Conservation (phyloP, 176 grass and related monocot genomes). For the Dactylis glomerata region DNA sequence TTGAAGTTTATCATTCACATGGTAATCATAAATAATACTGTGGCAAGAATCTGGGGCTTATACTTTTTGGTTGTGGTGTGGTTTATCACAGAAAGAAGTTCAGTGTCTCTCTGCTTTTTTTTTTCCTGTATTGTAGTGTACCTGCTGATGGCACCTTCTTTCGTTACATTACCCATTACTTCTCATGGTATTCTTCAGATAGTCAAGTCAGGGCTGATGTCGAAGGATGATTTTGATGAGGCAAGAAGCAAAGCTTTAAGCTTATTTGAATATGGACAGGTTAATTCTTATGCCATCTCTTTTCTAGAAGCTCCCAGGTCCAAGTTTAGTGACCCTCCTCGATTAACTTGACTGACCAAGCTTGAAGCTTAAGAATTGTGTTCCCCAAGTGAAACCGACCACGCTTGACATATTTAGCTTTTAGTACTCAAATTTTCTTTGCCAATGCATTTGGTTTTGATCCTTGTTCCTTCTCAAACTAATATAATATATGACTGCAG, state of each 20-base stretch:
- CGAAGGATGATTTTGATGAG: slow-evolving; percentile 82
- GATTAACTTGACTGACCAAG: not conserved
- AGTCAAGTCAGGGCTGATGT: slow-evolving; percentile 73
- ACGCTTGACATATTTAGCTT: not conserved
- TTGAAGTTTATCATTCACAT: not conserved
- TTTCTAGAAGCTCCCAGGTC: slow-evolving; percentile 3
- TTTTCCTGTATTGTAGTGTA: not conserved
- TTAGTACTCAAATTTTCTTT: not conserved
- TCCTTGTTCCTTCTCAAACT: not conserved
- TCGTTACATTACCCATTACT: not conserved
- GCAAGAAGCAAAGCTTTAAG: slow-evolving; percentile 72
- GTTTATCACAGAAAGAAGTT: not conserved
- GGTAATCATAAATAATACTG: not conserved
- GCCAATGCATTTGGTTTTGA: not conserved
- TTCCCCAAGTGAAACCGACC: not conserved
- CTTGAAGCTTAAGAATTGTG: not conserved
- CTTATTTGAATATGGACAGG: slow-evolving; percentile 92
- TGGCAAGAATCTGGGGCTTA: not conserved
- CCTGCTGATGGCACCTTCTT: not conserved
- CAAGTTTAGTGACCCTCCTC: not conserved
- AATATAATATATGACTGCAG: not conserved
- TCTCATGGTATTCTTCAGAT: slow-evolving; percentile 54
- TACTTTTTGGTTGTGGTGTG: not conserved
- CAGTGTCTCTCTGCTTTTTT: not conserved
- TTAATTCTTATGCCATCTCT: not conserved